Evolutionary conservation across 495 filamentous ascomycete species (phyloP).

Genomic region (Lepraria neglecta): DNA sequence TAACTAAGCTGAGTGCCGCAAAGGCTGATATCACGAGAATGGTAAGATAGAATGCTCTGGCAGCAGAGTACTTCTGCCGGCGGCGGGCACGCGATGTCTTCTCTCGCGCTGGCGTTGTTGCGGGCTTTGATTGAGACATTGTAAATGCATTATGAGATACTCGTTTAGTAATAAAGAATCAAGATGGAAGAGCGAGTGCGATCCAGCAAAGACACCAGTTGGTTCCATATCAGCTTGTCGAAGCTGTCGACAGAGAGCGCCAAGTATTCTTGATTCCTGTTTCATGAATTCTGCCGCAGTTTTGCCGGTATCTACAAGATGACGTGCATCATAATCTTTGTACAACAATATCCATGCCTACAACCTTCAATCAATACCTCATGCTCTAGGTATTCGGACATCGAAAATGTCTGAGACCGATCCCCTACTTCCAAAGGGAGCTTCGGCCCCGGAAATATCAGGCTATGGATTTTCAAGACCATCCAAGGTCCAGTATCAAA

Average conservation of each 20-base stretch:
- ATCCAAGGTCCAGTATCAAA: slow-evolving; percentile 1
- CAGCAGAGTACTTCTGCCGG: slow-evolving; percentile 27
- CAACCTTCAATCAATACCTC: no score
- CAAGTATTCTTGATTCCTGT: background rate
- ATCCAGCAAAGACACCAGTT: background rate
- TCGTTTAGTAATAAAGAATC: background rate
- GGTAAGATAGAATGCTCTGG: slow-evolving; percentile 36
- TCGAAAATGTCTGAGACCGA: slow-evolving; percentile 24
- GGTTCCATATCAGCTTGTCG: background rate
- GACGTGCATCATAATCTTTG: no score
- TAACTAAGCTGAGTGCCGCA: slow-evolving; percentile 27
- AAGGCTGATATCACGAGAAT: slow-evolving; percentile 32
- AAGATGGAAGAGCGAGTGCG: background rate
- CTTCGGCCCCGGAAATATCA: slow-evolving; percentile 25
- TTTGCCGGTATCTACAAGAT: background rate
- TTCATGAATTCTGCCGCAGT: background rate
- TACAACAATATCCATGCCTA: no score
- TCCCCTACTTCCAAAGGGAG: slow-evolving; percentile 23
- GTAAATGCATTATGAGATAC: slow-evolving; percentile 24
- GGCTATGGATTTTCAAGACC: slow-evolving; percentile 24
- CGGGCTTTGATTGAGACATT: slow-evolving; percentile 22
- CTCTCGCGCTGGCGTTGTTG: slow-evolving; percentile 16
- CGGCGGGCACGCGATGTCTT: slow-evolving; percentile 9
- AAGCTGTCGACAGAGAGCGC: background rate
- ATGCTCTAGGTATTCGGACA: no score